Evolutionary conservation across 1,139 yeast genomes (phyloP).

Genomic region (Taphrina populina): DNA sequence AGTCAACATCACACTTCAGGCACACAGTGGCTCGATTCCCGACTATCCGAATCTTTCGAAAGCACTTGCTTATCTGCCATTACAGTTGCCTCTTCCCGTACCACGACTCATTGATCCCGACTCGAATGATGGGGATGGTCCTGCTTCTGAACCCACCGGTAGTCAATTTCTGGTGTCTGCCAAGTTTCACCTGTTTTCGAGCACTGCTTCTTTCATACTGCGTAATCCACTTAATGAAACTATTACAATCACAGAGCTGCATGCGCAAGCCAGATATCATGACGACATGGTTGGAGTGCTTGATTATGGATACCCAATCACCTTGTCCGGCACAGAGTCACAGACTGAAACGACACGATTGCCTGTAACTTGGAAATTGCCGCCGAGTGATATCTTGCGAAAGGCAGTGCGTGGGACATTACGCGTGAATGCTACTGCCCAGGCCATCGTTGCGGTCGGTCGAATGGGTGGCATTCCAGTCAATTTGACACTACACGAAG

Average conservation of each 20-base stretch:
- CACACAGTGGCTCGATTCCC: slow-evolving; percentile 15
- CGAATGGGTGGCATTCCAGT: slow-evolving; percentile 10
- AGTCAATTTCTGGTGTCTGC: slow-evolving; percentile 25
- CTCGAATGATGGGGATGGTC: neutral
- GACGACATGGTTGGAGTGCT: slow-evolving; percentile 20
- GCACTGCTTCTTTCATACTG: slow-evolving; percentile 24
- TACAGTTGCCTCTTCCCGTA: slow-evolving; percentile 7
- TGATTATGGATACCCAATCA: slow-evolving; percentile 25
- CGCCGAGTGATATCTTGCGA: slow-evolving; percentile 25
- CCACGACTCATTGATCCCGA: slow-evolving; percentile 12
- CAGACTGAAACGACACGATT: slow-evolving; percentile 21
- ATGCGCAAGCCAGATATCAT: slow-evolving; percentile 19
- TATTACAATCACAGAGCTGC: slow-evolving; percentile 16
- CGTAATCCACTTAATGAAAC: slow-evolving; percentile 28
- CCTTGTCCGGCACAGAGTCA: slow-evolving; percentile 8
- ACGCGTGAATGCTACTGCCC: slow-evolving; percentile 27
- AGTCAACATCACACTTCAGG: slow-evolving; percentile 22
- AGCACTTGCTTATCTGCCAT: slow-evolving; percentile 20
- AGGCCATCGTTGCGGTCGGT: slow-evolving; percentile 17
- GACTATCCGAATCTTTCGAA: slow-evolving; percentile 20
- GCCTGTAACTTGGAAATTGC: slow-evolving; percentile 31
- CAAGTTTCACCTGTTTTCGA: slow-evolving; percentile 22
- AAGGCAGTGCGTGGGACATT: slow-evolving; percentile 24
- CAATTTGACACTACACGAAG: slow-evolving; percentile 4
- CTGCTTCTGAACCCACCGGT: neutral